phyloP scores from a whole-genome alignment of 257 asterid species.

The Handroanthus guayacan region DNA sequence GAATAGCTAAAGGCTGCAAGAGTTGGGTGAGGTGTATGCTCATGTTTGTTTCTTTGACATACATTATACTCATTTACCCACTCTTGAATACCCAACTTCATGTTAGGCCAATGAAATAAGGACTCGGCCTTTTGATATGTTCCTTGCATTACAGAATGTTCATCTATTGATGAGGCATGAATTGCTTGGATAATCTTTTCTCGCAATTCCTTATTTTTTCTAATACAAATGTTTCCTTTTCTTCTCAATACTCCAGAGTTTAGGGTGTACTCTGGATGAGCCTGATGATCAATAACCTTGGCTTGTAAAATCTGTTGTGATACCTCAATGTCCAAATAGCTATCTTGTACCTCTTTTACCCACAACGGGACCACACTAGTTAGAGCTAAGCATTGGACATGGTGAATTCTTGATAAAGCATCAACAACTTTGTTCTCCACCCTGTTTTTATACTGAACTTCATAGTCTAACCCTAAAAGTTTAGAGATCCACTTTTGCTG shows the following conservation, averaged over 20 bases:
- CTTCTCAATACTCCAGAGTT: not conserved
- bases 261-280: not conserved
- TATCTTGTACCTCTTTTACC: not conserved
- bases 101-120: not conserved
- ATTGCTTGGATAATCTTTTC: not conserved
- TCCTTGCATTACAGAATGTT: not conserved
- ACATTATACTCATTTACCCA: not conserved
- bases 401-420: not conserved
- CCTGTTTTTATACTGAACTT: not conserved
- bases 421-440: not conserved
- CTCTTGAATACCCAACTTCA: rapidly evolving
- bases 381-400: not conserved
- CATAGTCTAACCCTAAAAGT: too few species aligned
- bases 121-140: not conserved
- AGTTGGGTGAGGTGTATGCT: not conserved
- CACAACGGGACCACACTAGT: not conserved
- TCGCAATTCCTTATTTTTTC: not conserved
- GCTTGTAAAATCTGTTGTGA: not conserved
- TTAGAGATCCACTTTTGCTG: too few species aligned
- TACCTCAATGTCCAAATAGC: not conserved
- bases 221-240: not conserved
- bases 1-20: not conserved
- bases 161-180: not conserved
- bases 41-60: not conserved
- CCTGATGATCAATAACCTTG: not conserved